Evolutionary conservation across 1,284 basidiomycete species (phyloP), one percentile per base, ranked within the genome.

Genomic region (Porphyrellus sp.): DNA sequence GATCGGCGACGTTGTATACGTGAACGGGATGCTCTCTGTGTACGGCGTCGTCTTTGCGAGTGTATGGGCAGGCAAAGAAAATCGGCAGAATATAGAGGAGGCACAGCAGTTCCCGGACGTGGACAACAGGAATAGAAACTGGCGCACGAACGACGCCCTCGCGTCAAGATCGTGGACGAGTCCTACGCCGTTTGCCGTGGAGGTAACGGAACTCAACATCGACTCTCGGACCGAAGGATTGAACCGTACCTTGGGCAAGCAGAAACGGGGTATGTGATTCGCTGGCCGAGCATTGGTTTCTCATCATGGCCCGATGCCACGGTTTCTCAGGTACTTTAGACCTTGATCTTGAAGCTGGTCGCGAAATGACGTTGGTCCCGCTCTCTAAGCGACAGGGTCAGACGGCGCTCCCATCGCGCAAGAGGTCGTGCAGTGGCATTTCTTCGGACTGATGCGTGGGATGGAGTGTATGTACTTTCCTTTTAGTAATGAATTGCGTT

Each of bases 41-140:
- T 53, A 15, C n/a, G 49, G 49, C 5, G 52, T 54, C 18, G 52
- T 42, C 7, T 47, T 54, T 13, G 43, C 38, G 9, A 46, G 21
- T 4, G 34, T 47, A 16, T 54, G 52, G 52, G 38, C 38, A 24
- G 39, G 50, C 3, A 51, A 48, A 24, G 52, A 54, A 4, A 18
- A 23, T 37, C 34, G 43, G 21, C 43, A 38, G 31, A 31, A 30
- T 11, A 24, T 33, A 38, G 33, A 51, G 30, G 50, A 43, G 27
- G 41, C 12, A 27, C 25, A 15, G 28, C 40, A 9, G 20, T 21
- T 4, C 28, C 28, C 13, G 35, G 13, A 18, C 28, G 25, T 12
- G 21, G 20, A 53, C 8, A 28, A 28, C 33, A 23, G 24, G 21
- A 27, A 42, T 2, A 35, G 51, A 28, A 52, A 37, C 35, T 16